These are phyloP conservation scores for Artemisia argyi DNA, from an alignment of 129 eudicot genomes.

Conservation along the genomic window DNA sequence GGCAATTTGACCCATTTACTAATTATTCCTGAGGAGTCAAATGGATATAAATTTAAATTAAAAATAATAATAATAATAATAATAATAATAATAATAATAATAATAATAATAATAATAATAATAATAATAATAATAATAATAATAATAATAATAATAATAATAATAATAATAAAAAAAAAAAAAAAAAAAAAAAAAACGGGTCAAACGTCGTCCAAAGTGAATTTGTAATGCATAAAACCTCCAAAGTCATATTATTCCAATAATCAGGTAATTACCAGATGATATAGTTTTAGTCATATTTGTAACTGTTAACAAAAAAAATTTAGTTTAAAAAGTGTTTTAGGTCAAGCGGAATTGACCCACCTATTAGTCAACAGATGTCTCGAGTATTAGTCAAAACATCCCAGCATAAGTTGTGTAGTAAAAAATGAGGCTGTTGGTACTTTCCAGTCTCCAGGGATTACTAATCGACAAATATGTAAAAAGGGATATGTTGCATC, in stretches of 20 bases:
- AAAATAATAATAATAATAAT: no score
- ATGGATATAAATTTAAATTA: not conserved
- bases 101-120: no score
- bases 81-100: no score
- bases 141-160: no score
- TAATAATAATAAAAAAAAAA: no score
- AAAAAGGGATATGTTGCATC: not conserved
- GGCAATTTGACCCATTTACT: not conserved
- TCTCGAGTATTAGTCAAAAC: not conserved
- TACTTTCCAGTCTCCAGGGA: not conserved
- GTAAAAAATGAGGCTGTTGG: not conserved
- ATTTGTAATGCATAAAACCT: constrained; percentile 1
- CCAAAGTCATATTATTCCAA: not conserved
- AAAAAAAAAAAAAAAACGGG: not conserved
- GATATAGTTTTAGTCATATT: not conserved
- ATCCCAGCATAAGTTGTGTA: not conserved
- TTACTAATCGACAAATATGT: not conserved
- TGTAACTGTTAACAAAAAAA: not conserved
- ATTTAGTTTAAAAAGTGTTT: not conserved
- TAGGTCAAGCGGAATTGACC: not conserved
- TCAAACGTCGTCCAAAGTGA: not conserved
- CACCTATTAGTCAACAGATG: not conserved
- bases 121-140: no score
- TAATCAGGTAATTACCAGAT: not conserved
- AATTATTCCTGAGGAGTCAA: not conserved